Percentiles rank a stretch among this genome's conserved stretches.
Evolutionary conservation across 2,329 filamentous ascomycete genomes (phyloP).

Genomic region (Aureobasidium mangrovei): DNA sequence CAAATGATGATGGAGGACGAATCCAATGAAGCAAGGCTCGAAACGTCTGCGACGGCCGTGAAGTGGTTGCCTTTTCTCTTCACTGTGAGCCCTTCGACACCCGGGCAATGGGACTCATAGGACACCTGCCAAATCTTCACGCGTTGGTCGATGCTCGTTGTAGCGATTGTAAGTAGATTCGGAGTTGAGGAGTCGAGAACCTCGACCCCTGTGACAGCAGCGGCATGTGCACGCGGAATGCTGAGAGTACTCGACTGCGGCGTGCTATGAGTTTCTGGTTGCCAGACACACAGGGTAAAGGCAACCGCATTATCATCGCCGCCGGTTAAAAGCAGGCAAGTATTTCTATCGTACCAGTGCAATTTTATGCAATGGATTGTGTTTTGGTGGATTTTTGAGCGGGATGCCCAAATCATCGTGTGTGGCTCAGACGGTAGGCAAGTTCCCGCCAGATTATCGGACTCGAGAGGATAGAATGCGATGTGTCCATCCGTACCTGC

Average conservation of each 20-base stretch:
- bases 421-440: not conserved
- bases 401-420: conserved; percentile 27
- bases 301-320: conserved; percentile 83
- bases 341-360: conserved; percentile 24
- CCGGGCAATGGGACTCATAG: conserved; percentile 17
- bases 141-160: conserved; percentile 39
- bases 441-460: not conserved
- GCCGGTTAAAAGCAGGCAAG: conserved; percentile 57
- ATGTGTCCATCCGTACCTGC: conserved; percentile 76
- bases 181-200: conserved; percentile 23
- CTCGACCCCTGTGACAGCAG: conserved; percentile 55
- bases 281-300: conserved; percentile 32
- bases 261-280: not conserved
- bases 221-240: conserved; percentile 57
- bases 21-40: conserved; percentile 37
- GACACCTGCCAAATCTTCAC: conserved; percentile 39
- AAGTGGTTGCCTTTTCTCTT: conserved; percentile 26
- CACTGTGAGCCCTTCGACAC: conserved; percentile 26
- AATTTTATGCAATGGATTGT: conserved; percentile 56
- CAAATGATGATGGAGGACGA: conserved; percentile 31
- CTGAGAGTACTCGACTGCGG: conserved; percentile 26
- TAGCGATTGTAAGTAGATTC: conserved; percentile 18
- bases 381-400: conserved; percentile 62
- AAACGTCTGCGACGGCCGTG: conserved; percentile 48
- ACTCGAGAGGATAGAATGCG: conserved; percentile 44